Evolutionary conservation across 1,139 yeast species (phyloP).

Genomic region (Yamadazyma buinensis): DNA sequence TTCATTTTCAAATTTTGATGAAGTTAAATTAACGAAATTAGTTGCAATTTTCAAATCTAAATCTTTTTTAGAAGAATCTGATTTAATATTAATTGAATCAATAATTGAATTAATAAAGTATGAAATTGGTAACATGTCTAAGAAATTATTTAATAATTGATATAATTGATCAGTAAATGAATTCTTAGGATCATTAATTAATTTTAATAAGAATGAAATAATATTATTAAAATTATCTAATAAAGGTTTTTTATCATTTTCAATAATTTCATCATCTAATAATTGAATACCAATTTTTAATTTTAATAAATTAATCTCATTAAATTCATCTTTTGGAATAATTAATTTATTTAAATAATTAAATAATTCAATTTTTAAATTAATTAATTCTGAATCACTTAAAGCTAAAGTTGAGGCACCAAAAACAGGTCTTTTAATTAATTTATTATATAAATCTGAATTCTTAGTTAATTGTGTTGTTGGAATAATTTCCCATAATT

Average conservation of each 20-base stretch:
- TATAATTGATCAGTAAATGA: slow-evolving; percentile 23
- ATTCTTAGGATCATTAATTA: slow-evolving; percentile 32
- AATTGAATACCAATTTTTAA: slow-evolving; percentile 57
- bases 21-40: slow-evolving; percentile 58
- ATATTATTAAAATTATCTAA: slow-evolving; percentile 43
- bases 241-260: slow-evolving; percentile 24
- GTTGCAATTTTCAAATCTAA: slow-evolving; percentile 39
- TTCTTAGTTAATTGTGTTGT: slow-evolving; percentile 31
- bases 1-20: slow-evolving; percentile 67
- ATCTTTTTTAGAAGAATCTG: slow-evolving; percentile 47
- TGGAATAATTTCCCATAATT: slow-evolving; percentile 54
- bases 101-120: slow-evolving; percentile 65
- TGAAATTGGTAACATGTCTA: slow-evolving; percentile 71
- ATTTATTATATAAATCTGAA: slow-evolving; percentile 31
- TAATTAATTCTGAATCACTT: slow-evolving; percentile 44
- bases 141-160: slow-evolving; percentile 54
- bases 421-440: slow-evolving; percentile 57
- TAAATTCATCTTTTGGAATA: slow-evolving; percentile 32
- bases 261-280: slow-evolving; percentile 41
- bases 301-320: slow-evolving; percentile 42
- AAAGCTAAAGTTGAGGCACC: slow-evolving; percentile 57
- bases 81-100: too few relatives aligned
- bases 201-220: slow-evolving; percentile 33
- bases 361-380: slow-evolving; percentile 31
- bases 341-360: slow-evolving; percentile 21